Conservation (phyloP, 345 rosid species). For the Isatis tinctoria region DNA sequence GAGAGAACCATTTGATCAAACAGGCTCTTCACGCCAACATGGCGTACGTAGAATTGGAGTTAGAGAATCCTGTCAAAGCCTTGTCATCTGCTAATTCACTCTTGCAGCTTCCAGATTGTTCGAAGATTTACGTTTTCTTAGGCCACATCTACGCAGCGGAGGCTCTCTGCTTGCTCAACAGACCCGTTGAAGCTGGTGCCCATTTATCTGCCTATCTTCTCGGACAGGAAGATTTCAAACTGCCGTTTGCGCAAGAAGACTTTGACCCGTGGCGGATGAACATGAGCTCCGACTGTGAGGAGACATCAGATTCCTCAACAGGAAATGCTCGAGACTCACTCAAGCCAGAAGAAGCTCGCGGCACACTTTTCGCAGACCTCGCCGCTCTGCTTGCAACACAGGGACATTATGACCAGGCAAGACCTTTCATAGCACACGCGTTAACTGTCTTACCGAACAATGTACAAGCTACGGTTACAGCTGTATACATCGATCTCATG, state of each 20-base stretch:
- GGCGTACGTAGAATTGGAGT: constrained; percentile 86
- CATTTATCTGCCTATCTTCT: constrained; percentile 67
- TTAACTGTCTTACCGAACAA: constrained; percentile 54
- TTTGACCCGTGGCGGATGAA: constrained; percentile 53
- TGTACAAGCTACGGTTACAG: constrained; percentile 72
- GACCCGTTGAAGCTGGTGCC: constrained; percentile 71
- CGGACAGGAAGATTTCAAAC: constrained; percentile 50
- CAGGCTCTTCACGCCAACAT: constrained; percentile 75
- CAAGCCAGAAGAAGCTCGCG: constrained; percentile 90
- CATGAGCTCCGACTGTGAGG: constrained; percentile 59
- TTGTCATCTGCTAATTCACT: constrained; percentile 67
- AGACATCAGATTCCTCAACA: constrained; percentile 40
- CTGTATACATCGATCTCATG: constrained; percentile 70
- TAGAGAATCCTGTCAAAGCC: constrained; percentile 79
- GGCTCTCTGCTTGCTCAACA: constrained; percentile 86
- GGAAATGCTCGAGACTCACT: constrained; percentile 36
- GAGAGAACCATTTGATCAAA: constrained; percentile 58
- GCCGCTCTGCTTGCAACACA: constrained; percentile 62
- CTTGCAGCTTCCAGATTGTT: constrained; percentile 62
- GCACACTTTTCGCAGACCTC: constrained; percentile 71
- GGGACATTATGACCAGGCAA: constrained; percentile 72
- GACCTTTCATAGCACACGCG: constrained; percentile 53
- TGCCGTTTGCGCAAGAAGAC: constrained; percentile 75
- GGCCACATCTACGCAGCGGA: constrained; percentile 89
- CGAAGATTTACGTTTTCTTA: constrained; percentile 65